Conservation (phyloP, 2,329 filamentous ascomycete genomes). For the Beauveria pseudobassiana region DNA sequence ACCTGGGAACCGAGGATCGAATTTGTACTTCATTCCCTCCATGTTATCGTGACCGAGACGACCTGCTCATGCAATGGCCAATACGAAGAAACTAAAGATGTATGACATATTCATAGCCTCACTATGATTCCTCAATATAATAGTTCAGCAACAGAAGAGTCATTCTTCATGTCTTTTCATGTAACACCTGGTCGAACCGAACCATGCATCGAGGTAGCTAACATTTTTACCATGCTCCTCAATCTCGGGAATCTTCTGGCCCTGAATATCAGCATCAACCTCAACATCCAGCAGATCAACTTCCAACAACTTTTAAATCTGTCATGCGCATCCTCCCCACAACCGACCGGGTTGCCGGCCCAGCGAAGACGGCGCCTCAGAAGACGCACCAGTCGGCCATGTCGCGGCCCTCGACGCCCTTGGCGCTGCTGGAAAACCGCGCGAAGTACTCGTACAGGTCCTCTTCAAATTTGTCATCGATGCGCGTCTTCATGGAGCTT, state of each 20-base stretch:
- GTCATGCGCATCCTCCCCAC: background rate
- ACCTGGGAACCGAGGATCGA: background rate
- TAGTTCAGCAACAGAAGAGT: background rate
- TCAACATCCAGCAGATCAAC: background rate
- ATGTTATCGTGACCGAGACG: background rate
- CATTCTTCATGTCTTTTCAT: too few relatives aligned
- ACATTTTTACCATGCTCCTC: background rate
- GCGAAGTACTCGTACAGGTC: slow-evolving; percentile 21
- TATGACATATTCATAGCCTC: background rate
- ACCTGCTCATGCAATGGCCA: background rate
- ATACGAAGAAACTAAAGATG: background rate
- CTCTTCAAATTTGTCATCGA: slow-evolving; percentile 34
- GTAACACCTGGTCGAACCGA: background rate
- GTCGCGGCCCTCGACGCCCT: slow-evolving; percentile 12
- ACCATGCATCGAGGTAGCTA: slow-evolving; percentile 11
- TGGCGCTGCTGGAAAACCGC: slow-evolving; percentile 1
- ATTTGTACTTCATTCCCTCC: background rate
- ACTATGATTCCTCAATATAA: background rate
- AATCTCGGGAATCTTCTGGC: background rate
- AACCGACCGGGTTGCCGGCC: background rate
- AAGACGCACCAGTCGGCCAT: slow-evolving; percentile 18
- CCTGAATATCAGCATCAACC: background rate
- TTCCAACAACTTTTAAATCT: background rate
- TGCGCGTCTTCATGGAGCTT: slow-evolving; percentile 23
- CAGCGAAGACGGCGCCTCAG: slow-evolving; percentile 10